Percentiles rank a stretch among this genome's conserved stretches.
Evolutionary conservation across 2,329 filamentous ascomycete genomes (phyloP).

Genomic region (Chaetomium olivaceum): DNA sequence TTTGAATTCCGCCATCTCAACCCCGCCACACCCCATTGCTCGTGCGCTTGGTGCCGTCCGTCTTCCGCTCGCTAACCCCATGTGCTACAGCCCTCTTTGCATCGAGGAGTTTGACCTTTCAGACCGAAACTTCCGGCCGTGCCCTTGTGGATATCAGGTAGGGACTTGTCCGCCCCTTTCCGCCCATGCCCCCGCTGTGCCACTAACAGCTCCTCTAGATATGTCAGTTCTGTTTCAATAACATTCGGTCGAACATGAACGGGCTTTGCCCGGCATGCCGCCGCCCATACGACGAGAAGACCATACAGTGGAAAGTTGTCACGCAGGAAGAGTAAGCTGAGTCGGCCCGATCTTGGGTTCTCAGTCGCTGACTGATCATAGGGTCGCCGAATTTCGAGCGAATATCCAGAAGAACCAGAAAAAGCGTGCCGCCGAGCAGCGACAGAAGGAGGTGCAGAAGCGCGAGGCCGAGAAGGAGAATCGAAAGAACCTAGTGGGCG

Average conservation of each 20-base stretch:
- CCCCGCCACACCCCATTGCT: not conserved
- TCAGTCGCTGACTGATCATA: constrained; percentile 40
- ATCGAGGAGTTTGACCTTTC: constrained; percentile 99
- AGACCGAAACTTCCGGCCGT: constrained; percentile 94
- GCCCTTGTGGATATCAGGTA: constrained; percentile 98
- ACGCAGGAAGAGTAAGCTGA: constrained; percentile 82
- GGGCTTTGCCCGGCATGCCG: constrained; percentile 96
- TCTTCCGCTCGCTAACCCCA: constrained; percentile 26
- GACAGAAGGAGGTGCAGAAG: constrained; percentile 94
- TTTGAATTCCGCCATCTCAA: not conserved
- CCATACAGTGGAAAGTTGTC: constrained; percentile 94
- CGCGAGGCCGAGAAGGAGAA: constrained; percentile 94
- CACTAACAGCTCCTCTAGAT: constrained; percentile 58
- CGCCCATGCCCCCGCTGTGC: not conserved
- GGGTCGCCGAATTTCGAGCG: constrained; percentile 72
- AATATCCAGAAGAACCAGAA: constrained; percentile 89
- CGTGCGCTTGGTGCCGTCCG: not conserved
- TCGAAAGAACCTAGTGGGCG: constrained; percentile 91
- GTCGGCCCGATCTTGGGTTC: not conserved
- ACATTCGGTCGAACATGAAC: constrained; percentile 97
- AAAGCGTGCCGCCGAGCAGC: constrained; percentile 77
- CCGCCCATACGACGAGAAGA: constrained; percentile 92
- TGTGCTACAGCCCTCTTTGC: constrained; percentile 76
- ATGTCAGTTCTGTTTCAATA: constrained; percentile 99
- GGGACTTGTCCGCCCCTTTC: constrained; percentile 30